phyloP scores from a whole-genome alignment of 306 rosid genomes.

The Dalbergia oliveri region DNA sequence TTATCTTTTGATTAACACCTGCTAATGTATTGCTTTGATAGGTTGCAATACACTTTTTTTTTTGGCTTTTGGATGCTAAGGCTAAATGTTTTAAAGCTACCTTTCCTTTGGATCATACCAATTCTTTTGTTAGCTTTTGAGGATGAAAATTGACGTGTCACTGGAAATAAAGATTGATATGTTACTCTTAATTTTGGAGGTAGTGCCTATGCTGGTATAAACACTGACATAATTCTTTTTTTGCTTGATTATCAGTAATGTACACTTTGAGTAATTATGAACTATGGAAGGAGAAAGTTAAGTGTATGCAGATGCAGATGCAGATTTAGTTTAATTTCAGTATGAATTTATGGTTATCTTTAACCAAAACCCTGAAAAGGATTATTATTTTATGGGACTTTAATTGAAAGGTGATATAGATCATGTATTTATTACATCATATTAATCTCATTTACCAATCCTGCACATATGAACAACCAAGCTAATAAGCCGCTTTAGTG shows the following conservation, averaged over 20 bases:
- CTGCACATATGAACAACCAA: not conserved
- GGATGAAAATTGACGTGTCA: constrained; percentile 18
- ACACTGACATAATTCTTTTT: constrained; percentile 21
- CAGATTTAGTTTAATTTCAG: constrained; percentile 14
- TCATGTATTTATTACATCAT: constrained; percentile 16
- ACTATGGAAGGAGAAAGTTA: constrained; percentile 25
- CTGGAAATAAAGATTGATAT: constrained; percentile 11
- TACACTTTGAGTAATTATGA: constrained; percentile 23
- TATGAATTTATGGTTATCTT: not conserved
- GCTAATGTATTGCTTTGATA: constrained; percentile 1
- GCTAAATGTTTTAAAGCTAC: constrained; percentile 1
- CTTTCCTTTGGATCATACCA: constrained; percentile 14
- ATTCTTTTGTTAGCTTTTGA: constrained; percentile 5
- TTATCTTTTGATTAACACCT: constrained; percentile 5
- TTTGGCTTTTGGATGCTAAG: not conserved
- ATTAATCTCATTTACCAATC: constrained; percentile 38
- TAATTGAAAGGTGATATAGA: not conserved
- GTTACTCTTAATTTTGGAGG: constrained; percentile 22
- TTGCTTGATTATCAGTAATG: constrained; percentile 7
- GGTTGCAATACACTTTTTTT: constrained; percentile 3
- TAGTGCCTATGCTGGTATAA: constrained; percentile 13
- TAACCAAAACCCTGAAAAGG: constrained; percentile 16
- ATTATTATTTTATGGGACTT: constrained; percentile 13
- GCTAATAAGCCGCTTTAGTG: constrained; percentile 23
- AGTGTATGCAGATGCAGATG: constrained; percentile 15